A percentile compares a stretch with the other conserved stretches of the same genome.
These are phyloP conservation scores for Auricularia cornea DNA, from an alignment of 768 basidiomycete species.

Conservation along the genomic window DNA sequence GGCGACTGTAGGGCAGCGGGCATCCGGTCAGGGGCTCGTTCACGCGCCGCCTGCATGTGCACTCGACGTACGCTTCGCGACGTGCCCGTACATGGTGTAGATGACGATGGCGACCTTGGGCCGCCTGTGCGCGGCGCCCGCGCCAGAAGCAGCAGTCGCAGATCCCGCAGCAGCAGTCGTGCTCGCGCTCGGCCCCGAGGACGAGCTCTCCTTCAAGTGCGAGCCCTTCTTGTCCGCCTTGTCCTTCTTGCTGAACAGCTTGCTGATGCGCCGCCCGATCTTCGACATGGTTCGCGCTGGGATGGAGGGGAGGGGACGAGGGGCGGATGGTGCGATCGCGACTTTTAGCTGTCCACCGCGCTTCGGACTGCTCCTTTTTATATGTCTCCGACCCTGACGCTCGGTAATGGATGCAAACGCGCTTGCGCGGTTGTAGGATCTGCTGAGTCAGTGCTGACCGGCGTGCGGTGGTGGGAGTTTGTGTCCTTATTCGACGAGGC, in stretches of 20 bases:
- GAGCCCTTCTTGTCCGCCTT: neutral
- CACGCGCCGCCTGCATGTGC: neutral
- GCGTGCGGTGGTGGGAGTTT: too few relatives aligned
- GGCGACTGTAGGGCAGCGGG: slow-evolving; percentile 43
- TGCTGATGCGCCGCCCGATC: neutral
- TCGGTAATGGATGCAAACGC: too few relatives aligned
- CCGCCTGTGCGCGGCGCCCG: neutral
- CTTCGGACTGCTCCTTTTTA: too few relatives aligned
- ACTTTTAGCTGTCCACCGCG: too few relatives aligned
- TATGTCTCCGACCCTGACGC: too few relatives aligned
- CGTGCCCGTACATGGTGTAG: slow-evolving; percentile 69
- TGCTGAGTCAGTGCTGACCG: too few relatives aligned
- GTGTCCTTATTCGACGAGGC: too few relatives aligned
- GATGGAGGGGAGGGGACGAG: neutral
- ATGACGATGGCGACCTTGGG: slow-evolving; percentile 26
- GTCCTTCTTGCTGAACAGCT: slow-evolving; percentile 1
- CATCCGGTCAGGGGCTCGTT: neutral
- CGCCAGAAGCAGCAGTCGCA: neutral
- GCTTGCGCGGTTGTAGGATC: too few relatives aligned
- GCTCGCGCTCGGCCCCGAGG: too few relatives aligned
- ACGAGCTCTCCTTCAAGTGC: neutral
- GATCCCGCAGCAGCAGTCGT: neutral
- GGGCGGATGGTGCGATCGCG: neutral
- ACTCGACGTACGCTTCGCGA: slow-evolving; percentile 46
- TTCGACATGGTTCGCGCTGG: neutral